Base-by-base conservation (phyloP, 2,329 filamentous ascomycete genomes). In the Neofusicoccum cordaticola region DNA sequence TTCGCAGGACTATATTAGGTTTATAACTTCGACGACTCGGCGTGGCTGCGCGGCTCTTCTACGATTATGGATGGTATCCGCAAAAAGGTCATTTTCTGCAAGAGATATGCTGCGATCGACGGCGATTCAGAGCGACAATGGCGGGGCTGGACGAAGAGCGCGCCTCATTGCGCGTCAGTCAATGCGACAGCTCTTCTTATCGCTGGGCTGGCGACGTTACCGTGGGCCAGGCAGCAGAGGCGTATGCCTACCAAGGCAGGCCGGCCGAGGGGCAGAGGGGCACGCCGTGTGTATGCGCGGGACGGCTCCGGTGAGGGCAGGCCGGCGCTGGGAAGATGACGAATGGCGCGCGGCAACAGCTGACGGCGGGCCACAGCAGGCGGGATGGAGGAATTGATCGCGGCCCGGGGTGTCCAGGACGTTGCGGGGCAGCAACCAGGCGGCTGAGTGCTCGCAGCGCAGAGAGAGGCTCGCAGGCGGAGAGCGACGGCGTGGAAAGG, bases 31-130 rank as follows among this genome's bases (percentile, higher is more conserved):
- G 62, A 47, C 50, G 44, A 17, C 44, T 39, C 51, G 44, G 51
- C 44, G 53, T 31, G 35, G 34, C 42, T 64, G 51, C 52, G 34
- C 52, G 19, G 62, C 44, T 51, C 47, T 44, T 35, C 35, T 19
- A 31, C 45, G 27, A 34, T 48, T 53, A 34, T 22, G 37, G 53
- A 13, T 45, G 44, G 37, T 19, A 63, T 12, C 47, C 48, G 61
- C 48, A 53, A 47, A 39, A 47, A 37, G 39, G 45, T 39, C 61
- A 63, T 63, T 53, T 63, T 63, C 50, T 56, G 15, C 41, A 48
- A 17, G 42, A 31, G 41, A 37, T 35, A 35, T 9, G 47, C 45
- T 37, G 48, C 19, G 45, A 47, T 45, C 1, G 47, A 42, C 11
- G 22, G 35, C 35, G 47, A 31, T 17, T 41, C 52, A 57, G 8